These are phyloP conservation scores for Blastobotrys muscicola DNA, from an alignment of 805 yeast species.

Conservation along the genomic window DNA sequence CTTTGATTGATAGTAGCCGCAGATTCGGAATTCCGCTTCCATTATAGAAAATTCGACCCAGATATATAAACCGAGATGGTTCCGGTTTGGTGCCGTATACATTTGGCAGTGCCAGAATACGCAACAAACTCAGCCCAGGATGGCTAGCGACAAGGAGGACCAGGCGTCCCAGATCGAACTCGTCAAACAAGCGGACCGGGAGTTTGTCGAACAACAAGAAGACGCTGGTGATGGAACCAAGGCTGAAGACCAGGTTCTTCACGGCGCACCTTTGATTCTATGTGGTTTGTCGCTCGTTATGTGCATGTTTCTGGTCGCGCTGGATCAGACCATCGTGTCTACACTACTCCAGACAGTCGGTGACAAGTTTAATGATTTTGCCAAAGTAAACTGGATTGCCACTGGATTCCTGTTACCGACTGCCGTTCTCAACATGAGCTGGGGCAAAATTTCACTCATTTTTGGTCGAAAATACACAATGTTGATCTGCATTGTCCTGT, in stretches of 20 bases:
- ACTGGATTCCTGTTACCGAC: constrained; percentile 52
- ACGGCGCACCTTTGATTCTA: constrained; percentile 14
- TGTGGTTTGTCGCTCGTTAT: constrained; percentile 13
- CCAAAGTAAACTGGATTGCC: constrained; percentile 49
- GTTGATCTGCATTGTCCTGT: constrained; percentile 31
- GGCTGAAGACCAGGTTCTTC: constrained; percentile 16
- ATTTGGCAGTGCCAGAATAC: background rate
- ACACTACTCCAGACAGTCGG: constrained; percentile 46
- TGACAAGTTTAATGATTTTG: constrained; percentile 38
- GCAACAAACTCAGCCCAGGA: background rate
- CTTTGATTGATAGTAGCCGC: background rate
- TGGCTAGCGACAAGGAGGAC: background rate
- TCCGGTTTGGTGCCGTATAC: background rate
- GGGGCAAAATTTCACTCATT: constrained; percentile 54
- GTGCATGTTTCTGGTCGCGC: constrained; percentile 22
- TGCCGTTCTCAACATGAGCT: constrained; percentile 54
- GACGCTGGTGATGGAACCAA: constrained; percentile 19
- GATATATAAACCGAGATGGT: too few relatives aligned
- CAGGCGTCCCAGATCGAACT: background rate
- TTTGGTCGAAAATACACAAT: constrained; percentile 28
- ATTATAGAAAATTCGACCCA: too few relatives aligned
- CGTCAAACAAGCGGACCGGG: background rate
- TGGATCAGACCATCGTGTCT: constrained; percentile 47
- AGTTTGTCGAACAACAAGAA: constrained; percentile 4
- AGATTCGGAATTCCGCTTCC: too few relatives aligned